Evolutionary conservation across 805 yeast species (phyloP).

Genomic region (Teunomyces kruisii): DNA sequence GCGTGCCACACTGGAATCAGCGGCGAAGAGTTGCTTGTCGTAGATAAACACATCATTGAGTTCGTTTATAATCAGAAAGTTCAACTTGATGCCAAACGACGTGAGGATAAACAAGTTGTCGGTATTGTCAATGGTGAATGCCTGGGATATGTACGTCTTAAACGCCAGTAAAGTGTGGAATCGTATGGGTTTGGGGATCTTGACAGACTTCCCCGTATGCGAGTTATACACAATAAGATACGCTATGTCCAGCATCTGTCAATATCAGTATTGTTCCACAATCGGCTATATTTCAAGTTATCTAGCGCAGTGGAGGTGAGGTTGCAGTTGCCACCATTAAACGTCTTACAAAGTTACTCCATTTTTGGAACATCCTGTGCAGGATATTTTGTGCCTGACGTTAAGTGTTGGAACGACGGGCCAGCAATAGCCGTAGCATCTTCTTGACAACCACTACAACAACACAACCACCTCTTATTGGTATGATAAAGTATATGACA

Average conservation of each 20-base stretch:
- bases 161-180: slow-evolving; percentile 34
- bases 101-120: slow-evolving; percentile 53
- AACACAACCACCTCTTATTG: not conserved
- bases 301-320: not conserved
- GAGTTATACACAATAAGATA: slow-evolving; percentile 36
- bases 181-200: slow-evolving; percentile 42
- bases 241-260: slow-evolving; percentile 15
- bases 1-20: slow-evolving; percentile 9
- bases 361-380: not conserved
- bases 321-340: slow-evolving; percentile 3
- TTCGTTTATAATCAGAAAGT: slow-evolving; percentile 51
- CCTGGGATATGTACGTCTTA: slow-evolving; percentile 28
- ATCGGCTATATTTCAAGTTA: not conserved
- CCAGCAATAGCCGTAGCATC: no score
- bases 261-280: not conserved
- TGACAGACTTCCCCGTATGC: slow-evolving; percentile 35
- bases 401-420: not conserved
- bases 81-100: slow-evolving; percentile 64
- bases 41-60: slow-evolving; percentile 57
- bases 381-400: not conserved
- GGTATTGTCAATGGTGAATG: slow-evolving; percentile 23
- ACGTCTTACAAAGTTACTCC: slow-evolving; percentile 1
- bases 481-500: not conserved
- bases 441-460: no score
- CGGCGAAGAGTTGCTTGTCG: slow-evolving; percentile 58